Conservation (phyloP, 768 basidiomycete species). For the Russula vinacea region DNA sequence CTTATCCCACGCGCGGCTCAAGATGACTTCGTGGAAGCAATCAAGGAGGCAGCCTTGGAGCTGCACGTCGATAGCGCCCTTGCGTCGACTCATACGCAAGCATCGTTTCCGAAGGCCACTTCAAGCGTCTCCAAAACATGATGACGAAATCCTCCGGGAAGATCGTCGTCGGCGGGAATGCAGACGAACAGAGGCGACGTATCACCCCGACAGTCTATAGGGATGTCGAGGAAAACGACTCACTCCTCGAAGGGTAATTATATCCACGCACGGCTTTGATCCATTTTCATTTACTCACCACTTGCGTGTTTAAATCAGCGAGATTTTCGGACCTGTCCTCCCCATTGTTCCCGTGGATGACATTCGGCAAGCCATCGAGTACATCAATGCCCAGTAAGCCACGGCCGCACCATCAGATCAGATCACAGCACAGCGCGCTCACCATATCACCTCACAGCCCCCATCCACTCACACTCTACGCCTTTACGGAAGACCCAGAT, state of each 20-base stretch:
- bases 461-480: constrained; percentile 27
- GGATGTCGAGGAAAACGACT: constrained; percentile 52
- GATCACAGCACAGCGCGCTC: not conserved
- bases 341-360: constrained; percentile 58
- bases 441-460: constrained; percentile 13
- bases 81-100: constrained; percentile 42
- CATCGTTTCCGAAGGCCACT: constrained; percentile 56
- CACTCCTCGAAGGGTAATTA: constrained; percentile 59
- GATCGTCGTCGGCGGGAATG: constrained; percentile 51
- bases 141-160: constrained; percentile 55
- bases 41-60: constrained; percentile 43
- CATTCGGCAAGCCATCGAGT: constrained; percentile 53
- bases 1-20: constrained; percentile 44
- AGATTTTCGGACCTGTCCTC: constrained; percentile 70
- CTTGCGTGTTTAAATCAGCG: constrained; percentile 41
- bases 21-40: constrained; percentile 45
- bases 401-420: not conserved
- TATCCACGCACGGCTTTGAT: constrained; percentile 24
- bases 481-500: constrained; percentile 25
- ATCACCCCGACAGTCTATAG: constrained; percentile 62
- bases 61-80: constrained; percentile 58
- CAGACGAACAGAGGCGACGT: constrained; percentile 40
- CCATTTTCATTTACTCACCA: not conserved
- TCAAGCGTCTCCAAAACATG: constrained; percentile 49
- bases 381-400: constrained; percentile 51